These are phyloP conservation scores for Calonectria crousiana DNA, from an alignment of 2,329 filamentous ascomycete genomes.

Conservation along the genomic window DNA sequence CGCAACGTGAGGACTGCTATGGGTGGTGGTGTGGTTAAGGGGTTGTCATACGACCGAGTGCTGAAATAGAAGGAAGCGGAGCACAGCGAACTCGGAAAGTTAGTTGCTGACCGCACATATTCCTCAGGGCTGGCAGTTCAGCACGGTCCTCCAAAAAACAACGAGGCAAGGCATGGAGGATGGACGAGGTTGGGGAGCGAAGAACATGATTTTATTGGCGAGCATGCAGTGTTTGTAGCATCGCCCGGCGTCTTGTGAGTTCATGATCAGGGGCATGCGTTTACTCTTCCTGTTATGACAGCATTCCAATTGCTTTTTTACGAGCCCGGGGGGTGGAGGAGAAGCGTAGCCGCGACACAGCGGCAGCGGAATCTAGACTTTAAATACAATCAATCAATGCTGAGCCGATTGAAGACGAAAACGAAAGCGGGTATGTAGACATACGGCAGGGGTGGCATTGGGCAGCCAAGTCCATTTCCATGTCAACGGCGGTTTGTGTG, in stretches of 20 bases:
- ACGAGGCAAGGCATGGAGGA: neutral
- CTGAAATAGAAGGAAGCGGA: conserved; percentile 64
- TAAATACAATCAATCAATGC: conserved; percentile 13
- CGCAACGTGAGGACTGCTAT: conserved; percentile 89
- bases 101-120: conserved; percentile 14
- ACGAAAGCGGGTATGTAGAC: neutral
- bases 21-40: conserved; percentile 81
- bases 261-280: conserved; percentile 30
- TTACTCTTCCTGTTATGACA: conserved; percentile 22
- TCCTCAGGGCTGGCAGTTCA: neutral
- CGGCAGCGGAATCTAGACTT: conserved; percentile 10
- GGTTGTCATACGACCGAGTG: conserved; percentile 82
- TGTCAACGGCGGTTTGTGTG: neutral
- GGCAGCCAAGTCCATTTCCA: neutral
- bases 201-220: conserved; percentile 17
- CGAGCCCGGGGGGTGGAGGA: neutral
- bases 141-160: conserved; percentile 6
- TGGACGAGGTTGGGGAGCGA: conserved; percentile 11
- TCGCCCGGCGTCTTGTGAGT: conserved; percentile 32
- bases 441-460: neutral
- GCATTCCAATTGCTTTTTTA: conserved; percentile 24
- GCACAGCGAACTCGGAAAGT: conserved; percentile 21
- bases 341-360: conserved; percentile 1
- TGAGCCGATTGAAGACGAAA: conserved; percentile 1
- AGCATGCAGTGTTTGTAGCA: conserved; percentile 26